phyloP scores from a whole-genome alignment of 306 rosid species.

The Ormosia semicastrata region DNA sequence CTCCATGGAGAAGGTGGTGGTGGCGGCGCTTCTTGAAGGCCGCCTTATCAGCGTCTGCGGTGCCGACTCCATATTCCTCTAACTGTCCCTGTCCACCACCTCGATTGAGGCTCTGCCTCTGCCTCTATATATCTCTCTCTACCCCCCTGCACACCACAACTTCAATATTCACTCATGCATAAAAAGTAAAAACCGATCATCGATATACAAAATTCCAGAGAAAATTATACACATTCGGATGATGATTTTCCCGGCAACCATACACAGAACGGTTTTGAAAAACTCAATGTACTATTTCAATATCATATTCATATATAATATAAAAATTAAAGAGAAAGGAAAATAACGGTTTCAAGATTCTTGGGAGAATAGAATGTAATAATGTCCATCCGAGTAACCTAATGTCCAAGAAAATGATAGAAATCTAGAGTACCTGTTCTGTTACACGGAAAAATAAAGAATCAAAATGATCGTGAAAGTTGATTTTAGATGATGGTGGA shows the following conservation, averaged over 20 bases:
- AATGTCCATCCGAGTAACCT: no score
- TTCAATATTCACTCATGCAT: not conserved
- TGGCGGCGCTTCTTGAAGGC: slow-evolving; percentile 76
- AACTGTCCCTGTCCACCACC: slow-evolving; percentile 13
- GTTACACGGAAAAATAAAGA: not conserved
- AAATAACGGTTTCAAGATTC: not conserved
- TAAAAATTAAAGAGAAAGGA: not conserved
- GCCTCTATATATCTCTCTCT: not conserved
- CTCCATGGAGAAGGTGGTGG: slow-evolving; percentile 69
- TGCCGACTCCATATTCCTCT: slow-evolving; percentile 34
- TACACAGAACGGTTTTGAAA: not conserved
- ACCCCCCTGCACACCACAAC: not conserved
- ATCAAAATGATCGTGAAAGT: not conserved
- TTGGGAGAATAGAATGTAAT: no score
- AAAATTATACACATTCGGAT: not conserved
- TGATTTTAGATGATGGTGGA: not conserved
- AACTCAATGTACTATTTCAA: not conserved
- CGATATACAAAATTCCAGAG: not conserved
- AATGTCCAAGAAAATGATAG: not conserved
- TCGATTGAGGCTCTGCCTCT: slow-evolving; percentile 4
- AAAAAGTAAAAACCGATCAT: not conserved
- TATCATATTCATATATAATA: not conserved
- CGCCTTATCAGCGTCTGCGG: slow-evolving; percentile 50
- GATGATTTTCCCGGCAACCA: not conserved
- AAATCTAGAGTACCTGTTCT: slow-evolving; percentile 12